These are phyloP conservation scores for Cucurbitaria berberidis DNA, from an alignment of 2,329 filamentous ascomycete genomes.

Conservation along the genomic window DNA sequence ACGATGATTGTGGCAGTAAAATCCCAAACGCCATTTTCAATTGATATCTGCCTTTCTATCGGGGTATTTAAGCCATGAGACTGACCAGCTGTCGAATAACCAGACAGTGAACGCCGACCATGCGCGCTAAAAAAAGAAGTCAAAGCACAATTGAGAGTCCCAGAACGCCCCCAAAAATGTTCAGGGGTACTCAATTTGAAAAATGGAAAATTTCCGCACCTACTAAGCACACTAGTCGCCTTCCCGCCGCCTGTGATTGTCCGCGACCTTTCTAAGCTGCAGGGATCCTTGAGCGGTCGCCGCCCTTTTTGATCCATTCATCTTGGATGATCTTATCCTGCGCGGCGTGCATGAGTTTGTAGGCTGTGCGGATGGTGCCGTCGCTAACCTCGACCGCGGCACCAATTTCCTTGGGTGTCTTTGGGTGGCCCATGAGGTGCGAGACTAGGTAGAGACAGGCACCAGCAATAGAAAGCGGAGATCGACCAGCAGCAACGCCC, in stretches of 20 bases:
- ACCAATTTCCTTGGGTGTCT: constrained; percentile 86
- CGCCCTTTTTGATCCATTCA: constrained; percentile 76
- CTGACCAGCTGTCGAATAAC: neutral
- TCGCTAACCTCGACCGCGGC: constrained; percentile 88
- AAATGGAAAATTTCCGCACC: neutral
- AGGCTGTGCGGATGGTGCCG: constrained; percentile 94
- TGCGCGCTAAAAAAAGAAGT: constrained; percentile 10
- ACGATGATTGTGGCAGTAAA: neutral
- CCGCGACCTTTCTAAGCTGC: constrained; percentile 50
- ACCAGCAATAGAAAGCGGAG: constrained; percentile 89
- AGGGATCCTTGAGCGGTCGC: constrained; percentile 74
- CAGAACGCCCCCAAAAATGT: neutral
- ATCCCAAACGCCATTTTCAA: constrained; percentile 8
- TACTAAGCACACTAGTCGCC: neutral
- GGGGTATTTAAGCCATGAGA: constrained; percentile 14
- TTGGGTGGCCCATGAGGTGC: constrained; percentile 79
- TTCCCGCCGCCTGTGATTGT: too few species aligned
- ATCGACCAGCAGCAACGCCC: constrained; percentile 86
- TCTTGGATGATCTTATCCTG: constrained; percentile 76
- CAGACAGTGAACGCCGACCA: constrained; percentile 14
- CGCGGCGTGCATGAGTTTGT: constrained; percentile 82
- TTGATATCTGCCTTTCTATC: constrained; percentile 7
- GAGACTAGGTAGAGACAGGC: constrained; percentile 97
- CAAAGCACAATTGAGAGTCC: neutral
- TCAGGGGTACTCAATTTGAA: neutral